A percentile compares a stretch with the other conserved stretches of the same genome.
Evolutionary conservation across 306 rosid species (phyloP).

Genomic region (Abrus precatorius): DNA sequence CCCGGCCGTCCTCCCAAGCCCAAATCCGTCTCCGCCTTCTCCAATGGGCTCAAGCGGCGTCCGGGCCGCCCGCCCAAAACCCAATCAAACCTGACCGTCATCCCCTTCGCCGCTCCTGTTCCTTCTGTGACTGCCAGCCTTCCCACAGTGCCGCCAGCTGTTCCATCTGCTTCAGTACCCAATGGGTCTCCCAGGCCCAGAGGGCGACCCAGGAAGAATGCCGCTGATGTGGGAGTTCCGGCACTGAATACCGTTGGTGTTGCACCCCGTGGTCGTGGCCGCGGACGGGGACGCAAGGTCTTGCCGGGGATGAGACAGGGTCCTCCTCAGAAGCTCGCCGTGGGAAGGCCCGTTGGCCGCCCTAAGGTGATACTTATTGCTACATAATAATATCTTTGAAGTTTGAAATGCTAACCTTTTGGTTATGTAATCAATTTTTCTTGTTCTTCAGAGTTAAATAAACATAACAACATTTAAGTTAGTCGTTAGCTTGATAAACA

Average conservation of each 20-base stretch:
- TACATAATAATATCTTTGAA: not conserved
- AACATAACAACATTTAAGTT: not conserved
- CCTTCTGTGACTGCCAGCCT: not conserved
- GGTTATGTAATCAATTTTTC: not conserved
- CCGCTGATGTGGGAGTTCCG: not conserved
- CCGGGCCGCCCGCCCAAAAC: conserved; percentile 84
- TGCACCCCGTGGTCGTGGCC: conserved; percentile 22
- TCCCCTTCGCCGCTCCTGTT: conserved; percentile 56
- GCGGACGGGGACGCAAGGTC: not conserved
- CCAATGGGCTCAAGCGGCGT: conserved; percentile 62
- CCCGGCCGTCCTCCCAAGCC: conserved; percentile 72
- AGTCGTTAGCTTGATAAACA: too few relatives aligned
- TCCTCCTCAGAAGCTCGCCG: conserved; percentile 44
- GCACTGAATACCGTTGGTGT: not conserved
- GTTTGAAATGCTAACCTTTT: not conserved
- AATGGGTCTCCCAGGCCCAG: conserved; percentile 55
- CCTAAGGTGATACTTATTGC: conserved; percentile 64
- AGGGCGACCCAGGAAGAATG: conserved; percentile 74
- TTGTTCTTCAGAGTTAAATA: not conserved
- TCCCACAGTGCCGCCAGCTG: not conserved
- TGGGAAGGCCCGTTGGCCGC: conserved; percentile 70
- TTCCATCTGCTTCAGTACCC: not conserved
- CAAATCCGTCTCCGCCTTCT: conserved; percentile 54
- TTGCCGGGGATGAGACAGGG: conserved; percentile 32
- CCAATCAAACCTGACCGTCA: conserved; percentile 55